Conservation (phyloP, 306 rosid species). For the Pterocarpus santalinus region DNA sequence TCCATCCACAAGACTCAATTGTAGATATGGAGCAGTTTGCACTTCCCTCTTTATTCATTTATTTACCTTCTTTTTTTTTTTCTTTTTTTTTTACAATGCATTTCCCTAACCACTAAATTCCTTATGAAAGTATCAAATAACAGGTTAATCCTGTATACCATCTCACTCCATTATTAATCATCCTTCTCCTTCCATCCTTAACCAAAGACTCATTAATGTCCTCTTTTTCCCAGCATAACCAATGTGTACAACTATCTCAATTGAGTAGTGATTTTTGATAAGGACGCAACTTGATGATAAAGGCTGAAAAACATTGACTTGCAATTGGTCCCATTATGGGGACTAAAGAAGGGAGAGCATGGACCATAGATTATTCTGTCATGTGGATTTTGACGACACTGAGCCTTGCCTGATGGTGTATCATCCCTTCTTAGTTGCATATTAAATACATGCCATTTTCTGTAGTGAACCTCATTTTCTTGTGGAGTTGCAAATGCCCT, state of each 20-base stretch:
- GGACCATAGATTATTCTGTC: slow-evolving; percentile 3
- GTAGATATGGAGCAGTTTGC: no score
- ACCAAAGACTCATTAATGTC: neutral
- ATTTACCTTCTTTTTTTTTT: no score
- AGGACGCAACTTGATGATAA: neutral
- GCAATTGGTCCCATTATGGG: neutral
- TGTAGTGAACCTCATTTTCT: neutral
- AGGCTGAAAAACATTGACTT: slow-evolving; percentile 1
- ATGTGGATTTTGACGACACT: neutral
- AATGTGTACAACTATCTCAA: neutral
- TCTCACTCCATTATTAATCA: no score
- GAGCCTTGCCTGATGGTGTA: neutral
- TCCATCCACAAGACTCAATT: no score
- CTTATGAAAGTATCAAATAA: no score
- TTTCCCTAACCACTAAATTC: no score
- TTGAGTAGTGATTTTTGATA: neutral
- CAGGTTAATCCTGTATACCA: no score
- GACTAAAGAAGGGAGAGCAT: neutral
- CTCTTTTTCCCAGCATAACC: neutral
- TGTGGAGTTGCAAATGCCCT: neutral
- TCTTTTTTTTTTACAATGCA: no score
- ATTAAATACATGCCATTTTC: neutral
- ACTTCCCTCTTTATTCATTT: no score
- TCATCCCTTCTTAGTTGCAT: neutral
- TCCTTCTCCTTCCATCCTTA: neutral